Base-by-base conservation (phyloP, 768 basidiomycete species). In the Rhodosporidiobolus odoratus region DNA sequence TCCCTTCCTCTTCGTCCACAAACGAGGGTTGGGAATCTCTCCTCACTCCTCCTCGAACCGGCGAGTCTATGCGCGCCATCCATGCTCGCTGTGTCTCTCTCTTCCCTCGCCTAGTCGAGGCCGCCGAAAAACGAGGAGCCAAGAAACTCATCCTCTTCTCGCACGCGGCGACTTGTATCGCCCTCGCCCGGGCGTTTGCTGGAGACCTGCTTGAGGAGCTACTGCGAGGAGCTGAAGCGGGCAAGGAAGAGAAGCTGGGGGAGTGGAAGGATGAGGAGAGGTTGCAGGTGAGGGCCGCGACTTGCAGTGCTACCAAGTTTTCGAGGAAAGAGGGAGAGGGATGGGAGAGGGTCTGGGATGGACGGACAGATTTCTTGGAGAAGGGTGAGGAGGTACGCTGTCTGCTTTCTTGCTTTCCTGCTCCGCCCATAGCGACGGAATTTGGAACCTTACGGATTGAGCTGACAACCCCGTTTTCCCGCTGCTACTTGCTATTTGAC, bases 11-110 rank as follows among this genome's bases (percentile, higher is more conserved):
- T 57, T 17, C 35, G 25, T 48, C 38, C 30, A 13, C 70, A 89
- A 88, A 88, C 16, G 77, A 90, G 13, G 84, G 85, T 5, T 92
- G 90, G 90, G 90, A 87, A 78, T 88, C 87, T 5, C 88, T 87
- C 37, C 88, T 86, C 41, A 78, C 4, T 85, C 86, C 0, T 84
- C 85, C 38, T 86, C 88, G 4, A 87, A 89, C 37, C 88, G 91
- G 91, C 53, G 91, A 93, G 78, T 83, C 84, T 61, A 81, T 90
- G 6, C 79, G 81, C 1, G 83, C 84, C 53, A 76, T 90, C 43
- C 89, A 91, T 76, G 79, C 83, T 12, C 87, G 91, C 45, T 80
- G 82, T 58, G 81, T 81, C 27, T 84, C 80, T 16, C 84, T 88
- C 75, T 80, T 88, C 37, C 71, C 77, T 1, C 81, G 80, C 21